Evolutionary conservation across 352 stramenopile genomes (phyloP).

Genomic region (Peronospora belbahrii): DNA sequence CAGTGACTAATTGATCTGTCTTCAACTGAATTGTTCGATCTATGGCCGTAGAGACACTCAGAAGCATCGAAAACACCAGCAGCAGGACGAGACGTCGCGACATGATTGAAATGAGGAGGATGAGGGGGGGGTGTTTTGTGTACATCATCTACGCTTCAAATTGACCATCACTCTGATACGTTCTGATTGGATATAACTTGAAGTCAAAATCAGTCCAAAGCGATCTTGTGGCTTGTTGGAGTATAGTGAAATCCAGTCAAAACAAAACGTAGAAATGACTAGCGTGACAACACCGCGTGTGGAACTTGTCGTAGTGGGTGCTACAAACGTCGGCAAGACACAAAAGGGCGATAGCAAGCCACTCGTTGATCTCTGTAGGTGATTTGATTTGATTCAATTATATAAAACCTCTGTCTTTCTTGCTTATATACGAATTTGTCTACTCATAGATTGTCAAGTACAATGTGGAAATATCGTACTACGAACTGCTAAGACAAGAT

Average conservation of each 20-base stretch:
- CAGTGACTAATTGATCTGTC: constrained; percentile 19
- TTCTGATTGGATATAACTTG: constrained; percentile 17
- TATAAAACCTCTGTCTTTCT: neutral
- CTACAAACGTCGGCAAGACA: constrained; percentile 20
- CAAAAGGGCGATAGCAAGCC: constrained; percentile 4
- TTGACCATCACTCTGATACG: constrained; percentile 10
- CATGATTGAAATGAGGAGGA: neutral
- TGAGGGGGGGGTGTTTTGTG: too few relatives aligned
- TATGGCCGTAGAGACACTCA: constrained; percentile 2
- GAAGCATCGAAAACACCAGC: constrained; percentile 1
- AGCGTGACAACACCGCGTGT: constrained; percentile 33
- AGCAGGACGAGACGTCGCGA: neutral
- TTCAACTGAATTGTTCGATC: constrained; percentile 21
- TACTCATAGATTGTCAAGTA: constrained; percentile 49
- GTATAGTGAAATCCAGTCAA: constrained; percentile 2
- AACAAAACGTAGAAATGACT: constrained; percentile 4
- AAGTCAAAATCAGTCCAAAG: constrained; percentile 26
- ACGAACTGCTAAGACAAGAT: constrained; percentile 43
- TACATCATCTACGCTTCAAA: constrained; percentile 12
- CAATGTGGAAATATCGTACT: constrained; percentile 43
- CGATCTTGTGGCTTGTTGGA: constrained; percentile 28
- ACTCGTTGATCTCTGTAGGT: constrained; percentile 28
- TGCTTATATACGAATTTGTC: too few relatives aligned
- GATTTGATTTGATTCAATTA: neutral
- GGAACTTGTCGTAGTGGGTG: constrained; percentile 31